Percentiles rank a stretch among this genome's conserved stretches.
Evolutionary conservation across 1,284 basidiomycete genomes (phyloP).

Genomic region (Chalciporus piperatoides): DNA sequence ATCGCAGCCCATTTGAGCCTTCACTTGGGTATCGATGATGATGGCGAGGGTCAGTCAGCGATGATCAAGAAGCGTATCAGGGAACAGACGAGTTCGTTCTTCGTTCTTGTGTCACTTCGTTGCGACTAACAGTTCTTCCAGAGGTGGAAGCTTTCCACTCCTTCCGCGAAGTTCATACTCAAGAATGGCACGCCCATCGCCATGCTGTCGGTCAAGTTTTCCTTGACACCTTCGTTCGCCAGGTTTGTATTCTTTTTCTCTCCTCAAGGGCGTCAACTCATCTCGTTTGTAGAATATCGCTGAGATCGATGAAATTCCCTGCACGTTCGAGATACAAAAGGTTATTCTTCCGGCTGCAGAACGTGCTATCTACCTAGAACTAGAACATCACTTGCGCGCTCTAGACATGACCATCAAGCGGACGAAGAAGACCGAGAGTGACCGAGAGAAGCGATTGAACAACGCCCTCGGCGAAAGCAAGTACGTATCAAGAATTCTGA

Average conservation of each 20-base stretch:
- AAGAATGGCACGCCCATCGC: constrained; percentile 89
- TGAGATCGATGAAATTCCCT: constrained; percentile 94
- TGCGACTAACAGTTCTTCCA: constrained; percentile 29
- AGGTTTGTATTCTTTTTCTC: constrained; percentile 45
- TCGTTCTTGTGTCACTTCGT: background rate
- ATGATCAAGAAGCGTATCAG: constrained; percentile 76
- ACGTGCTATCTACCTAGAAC: constrained; percentile 90
- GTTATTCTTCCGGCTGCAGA: constrained; percentile 88
- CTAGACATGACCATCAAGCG: constrained; percentile 86
- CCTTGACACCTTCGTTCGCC: constrained; percentile 80
- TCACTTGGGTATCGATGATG: constrained; percentile 88
- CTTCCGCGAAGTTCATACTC: constrained; percentile 89
- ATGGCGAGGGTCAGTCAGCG: constrained; percentile 74
- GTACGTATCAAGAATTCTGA: constrained; percentile 40
- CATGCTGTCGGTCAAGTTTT: constrained; percentile 83
- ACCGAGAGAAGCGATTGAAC: constrained; percentile 85
- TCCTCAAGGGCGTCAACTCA: constrained; percentile 7
- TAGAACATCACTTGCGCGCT: constrained; percentile 91
- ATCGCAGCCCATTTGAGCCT: constrained; percentile 85
- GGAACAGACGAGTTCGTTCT: constrained; percentile 73
- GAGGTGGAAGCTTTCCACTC: constrained; percentile 93
- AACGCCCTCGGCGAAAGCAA: constrained; percentile 87
- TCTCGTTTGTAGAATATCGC: constrained; percentile 72
- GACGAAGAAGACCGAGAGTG: constrained; percentile 83
- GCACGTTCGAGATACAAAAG: constrained; percentile 61